Percentiles rank a stretch among this genome's conserved stretches.
Conservation (phyloP, 345 rosid genomes). For the Mercurialis annua region DNA sequence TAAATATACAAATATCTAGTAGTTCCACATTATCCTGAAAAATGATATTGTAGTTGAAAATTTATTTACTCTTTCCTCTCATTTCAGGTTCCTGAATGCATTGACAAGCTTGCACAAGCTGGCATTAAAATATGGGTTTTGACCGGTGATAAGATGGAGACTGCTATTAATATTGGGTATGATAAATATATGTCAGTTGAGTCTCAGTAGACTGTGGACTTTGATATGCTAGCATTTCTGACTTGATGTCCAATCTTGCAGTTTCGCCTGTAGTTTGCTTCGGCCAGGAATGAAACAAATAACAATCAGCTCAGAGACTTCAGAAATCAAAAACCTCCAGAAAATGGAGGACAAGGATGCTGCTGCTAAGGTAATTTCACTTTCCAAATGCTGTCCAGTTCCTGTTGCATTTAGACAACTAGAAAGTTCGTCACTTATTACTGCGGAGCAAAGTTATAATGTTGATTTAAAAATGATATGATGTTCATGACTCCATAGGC, state of each 20-base stretch:
- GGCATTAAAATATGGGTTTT: conserved; percentile 95
- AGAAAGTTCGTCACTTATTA: not conserved
- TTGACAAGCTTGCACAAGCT: conserved; percentile 95
- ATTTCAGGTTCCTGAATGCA: conserved; percentile 91
- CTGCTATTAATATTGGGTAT: conserved; percentile 94
- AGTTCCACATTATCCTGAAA: not conserved
- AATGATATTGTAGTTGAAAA: not conserved
- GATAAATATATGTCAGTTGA: conserved; percentile 2
- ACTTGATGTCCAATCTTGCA: conserved; percentile 32
- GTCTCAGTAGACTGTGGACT: not conserved
- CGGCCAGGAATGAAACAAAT: conserved; percentile 93
- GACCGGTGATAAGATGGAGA: conserved; percentile 99
- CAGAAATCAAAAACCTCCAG: conserved; percentile 61
- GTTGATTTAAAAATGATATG: not conserved
- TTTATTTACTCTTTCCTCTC: conserved; percentile 6
- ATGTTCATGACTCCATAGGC: conserved; percentile 41
- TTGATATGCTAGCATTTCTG: conserved; percentile 20
- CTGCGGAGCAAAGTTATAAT: not conserved
- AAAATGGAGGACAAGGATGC: conserved; percentile 68
- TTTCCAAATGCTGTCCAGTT: not conserved
- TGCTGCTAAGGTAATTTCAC: conserved; percentile 43
- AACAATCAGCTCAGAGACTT: conserved; percentile 70
- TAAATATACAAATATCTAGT: not conserved
- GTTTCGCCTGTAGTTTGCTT: conserved; percentile 94
- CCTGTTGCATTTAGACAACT: not conserved